Evolutionary conservation across 75 land plant species (phyloP), one percentile per base, ranked within the genome.

Genomic region (Azolla pinnata): DNA sequence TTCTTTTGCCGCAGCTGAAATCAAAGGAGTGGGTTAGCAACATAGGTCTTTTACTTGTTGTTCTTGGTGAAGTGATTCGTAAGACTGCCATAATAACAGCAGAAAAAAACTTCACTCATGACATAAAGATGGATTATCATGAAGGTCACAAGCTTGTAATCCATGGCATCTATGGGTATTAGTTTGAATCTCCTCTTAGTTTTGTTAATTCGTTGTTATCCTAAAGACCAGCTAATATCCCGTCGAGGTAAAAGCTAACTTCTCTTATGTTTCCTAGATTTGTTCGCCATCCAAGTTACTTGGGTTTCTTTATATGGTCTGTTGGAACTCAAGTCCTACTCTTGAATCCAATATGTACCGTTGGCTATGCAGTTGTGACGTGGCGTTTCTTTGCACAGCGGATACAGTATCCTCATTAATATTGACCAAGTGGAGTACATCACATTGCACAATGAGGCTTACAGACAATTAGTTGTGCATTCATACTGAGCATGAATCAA

Each of bases 201-300:
- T 38, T 14, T 38, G 7, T 38, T 38, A 38, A 38, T 38, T 38
- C 7, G 14, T 38, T 7, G 33, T 48, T 8, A 17, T 48, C 18
- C 19, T 48, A 20, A 38, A 38, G 14, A 38, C n/a, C n/a, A 38
- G 42, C 19, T 14, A 7, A 48, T 4, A 17, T 48, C 51, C 4
- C 4, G 4, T 12, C 51, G 19, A 48, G 7, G 3, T 17, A 18
- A 9, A 8, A 20, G 2, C 18, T 14, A 9, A 42, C 44, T 16
- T 29, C 31, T 29, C 34, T 33, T 28, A 30, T 28, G 4, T 34
- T n/a, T n/a, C n/a, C n/a, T 74, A 83, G 87, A 24, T 76, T 76
- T 62, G 62, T 88, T n/a, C 80, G 95, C 14, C 95, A 91, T 72
- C 95, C 97, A 18, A 73, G 97, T 12, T 91, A 91, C 48, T 65